Base-by-base conservation (phyloP, 352 stramenopile genomes). In the Globisporangium orthogonon region DNA sequence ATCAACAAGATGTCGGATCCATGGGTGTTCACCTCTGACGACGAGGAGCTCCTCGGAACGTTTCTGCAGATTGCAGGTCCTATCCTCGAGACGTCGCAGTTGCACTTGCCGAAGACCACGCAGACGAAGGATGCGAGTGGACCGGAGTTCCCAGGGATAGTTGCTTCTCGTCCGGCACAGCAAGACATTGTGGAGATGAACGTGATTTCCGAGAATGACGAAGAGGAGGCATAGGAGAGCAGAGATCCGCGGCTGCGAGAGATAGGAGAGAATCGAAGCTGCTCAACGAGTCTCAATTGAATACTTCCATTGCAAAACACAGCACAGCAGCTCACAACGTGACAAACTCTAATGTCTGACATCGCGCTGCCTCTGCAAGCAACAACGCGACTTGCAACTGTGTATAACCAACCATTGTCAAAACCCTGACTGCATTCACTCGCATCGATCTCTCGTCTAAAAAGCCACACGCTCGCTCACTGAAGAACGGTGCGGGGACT, bases 11-110 rank as follows among this genome's bases (percentile, higher is more conserved):
- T 84, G 4, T 85, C 86, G 47, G 71, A 83, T 15, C 69, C 57
- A 2, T 78, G 79, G 30, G 62, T 89, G 23, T 97, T 97, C 64
- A 89, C 73, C 15, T 64, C 49, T 14, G 86, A 96, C n/a, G 89
- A 97, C 54, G 84, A 92, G 49, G 86, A 96, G 50, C 63, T 97
- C 3, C 76, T 97, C 10, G 63, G 70, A 14, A 92, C 84, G 11
- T 97, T 97, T 53, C 69, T 97, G 6, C 73, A 83, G 49, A 97
- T 97, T 49, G 89, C 87, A 0, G 89, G 86, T 0, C 86, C 87
- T 5, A 95, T 97, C 41, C 63, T 97, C 17, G 89, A 86, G 49
- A 89, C 78, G 33, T 96, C 86, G 18, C 80, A 94, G 56, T 86
- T 86, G 6, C 86, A 86, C 55, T 61, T 90, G 30, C 70, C 73